Evolutionary conservation across 2,329 filamentous ascomycete species (phyloP), one percentile per base, ranked within the genome.

Genomic region (Capronia epimyces): DNA sequence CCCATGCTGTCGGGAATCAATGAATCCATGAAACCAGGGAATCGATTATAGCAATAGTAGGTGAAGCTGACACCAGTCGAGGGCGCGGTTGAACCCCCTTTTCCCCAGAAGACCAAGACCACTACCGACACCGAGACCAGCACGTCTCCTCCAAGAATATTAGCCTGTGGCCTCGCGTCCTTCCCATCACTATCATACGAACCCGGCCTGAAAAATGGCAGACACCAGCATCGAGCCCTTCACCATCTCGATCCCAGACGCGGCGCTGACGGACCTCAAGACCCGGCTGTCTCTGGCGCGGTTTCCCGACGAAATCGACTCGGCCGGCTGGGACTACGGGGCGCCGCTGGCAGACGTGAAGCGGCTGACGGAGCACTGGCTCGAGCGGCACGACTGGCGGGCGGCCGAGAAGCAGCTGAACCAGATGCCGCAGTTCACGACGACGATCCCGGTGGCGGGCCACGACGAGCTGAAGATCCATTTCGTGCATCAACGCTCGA

Each of bases 331-430:
- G 80, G 71, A 76, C 13, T 77, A 82, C 58, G 83, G 83, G 13
- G 72, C 77, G 9, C 82, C 82, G 0, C 65, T 84, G 0, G 66
- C 69, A 1, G 81, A 84, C 49, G 66, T 86, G 51, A 80, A 81
- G 60, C 73, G 80, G 8, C 70, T 87, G 18, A 70, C 75, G 1
- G 65, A 70, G 3, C 71, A 78, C 58, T 87, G 82, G 83, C 69
- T 73, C 31, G 67, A 75, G 3, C 62, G 62, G 0, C 81, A 76
- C 62, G 76, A 85, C 64, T 87, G 83, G 83, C 74, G 80, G 25
- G 68, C 70, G 29, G 73, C 75, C 16, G 83, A 87, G 64, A 66
- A 70, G 3, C 70, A 73, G 41, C 64, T 87, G 9, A 87, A 87
- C 62, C 52, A 73, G 24, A 65, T 84, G 5, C 77, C 80, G 0